Evolutionary conservation across 192 early-diverging fungal genomes (phyloP).

Genomic region (Linderina pennispora): DNA sequence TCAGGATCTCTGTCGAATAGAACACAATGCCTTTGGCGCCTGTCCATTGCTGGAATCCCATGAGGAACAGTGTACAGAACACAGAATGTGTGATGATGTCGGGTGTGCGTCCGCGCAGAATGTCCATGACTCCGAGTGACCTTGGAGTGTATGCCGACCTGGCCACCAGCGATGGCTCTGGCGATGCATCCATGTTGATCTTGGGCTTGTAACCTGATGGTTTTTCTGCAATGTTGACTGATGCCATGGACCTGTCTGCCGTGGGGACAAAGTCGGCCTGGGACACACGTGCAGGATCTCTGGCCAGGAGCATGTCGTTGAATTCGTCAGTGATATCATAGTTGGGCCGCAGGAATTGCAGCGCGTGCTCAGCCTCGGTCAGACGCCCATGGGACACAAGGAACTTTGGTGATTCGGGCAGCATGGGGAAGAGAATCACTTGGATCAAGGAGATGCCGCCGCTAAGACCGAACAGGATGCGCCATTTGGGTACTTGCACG

Average conservation of each 20-base stretch:
- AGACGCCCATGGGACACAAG: conserved; percentile 50
- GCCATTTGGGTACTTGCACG: conserved; percentile 57
- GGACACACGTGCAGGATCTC: too few relatives aligned
- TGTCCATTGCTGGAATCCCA: conserved; percentile 74
- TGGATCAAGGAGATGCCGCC: conserved; percentile 51
- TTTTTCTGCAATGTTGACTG: too few relatives aligned
- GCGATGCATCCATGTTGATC: neutral
- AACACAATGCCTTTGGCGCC: conserved; percentile 80
- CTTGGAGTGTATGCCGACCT: too few relatives aligned
- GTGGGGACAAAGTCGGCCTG: neutral
- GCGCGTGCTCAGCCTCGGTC: conserved; percentile 40
- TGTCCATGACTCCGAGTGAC: conserved; percentile 14
- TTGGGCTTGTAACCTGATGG: neutral
- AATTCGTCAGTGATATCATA: conserved; percentile 52
- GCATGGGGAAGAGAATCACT: conserved; percentile 51
- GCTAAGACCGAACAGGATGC: conserved; percentile 58
- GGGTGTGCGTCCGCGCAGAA: conserved; percentile 39
- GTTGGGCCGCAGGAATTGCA: conserved; percentile 49
- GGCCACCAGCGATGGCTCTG: too few relatives aligned
- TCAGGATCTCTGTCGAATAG: conserved; percentile 76
- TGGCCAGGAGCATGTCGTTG: conserved; percentile 45
- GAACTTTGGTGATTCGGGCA: conserved; percentile 71
- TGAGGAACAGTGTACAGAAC: conserved; percentile 59
- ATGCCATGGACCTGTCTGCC: neutral
- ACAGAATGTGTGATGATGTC: conserved; percentile 53